Conservation (phyloP, 768 basidiomycete species). For the Collybia nuda region DNA sequence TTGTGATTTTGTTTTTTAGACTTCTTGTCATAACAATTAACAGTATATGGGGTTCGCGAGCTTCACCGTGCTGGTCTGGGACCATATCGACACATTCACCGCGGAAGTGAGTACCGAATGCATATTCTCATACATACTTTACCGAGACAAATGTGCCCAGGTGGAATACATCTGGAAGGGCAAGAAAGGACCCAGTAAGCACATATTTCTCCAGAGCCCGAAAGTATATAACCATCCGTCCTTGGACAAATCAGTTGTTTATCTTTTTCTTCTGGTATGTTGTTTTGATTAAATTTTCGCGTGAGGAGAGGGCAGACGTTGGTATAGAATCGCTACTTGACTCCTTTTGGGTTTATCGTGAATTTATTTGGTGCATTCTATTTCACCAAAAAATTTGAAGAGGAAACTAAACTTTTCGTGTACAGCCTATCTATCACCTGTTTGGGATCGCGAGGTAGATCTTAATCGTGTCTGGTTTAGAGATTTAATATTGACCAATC, state of each 20-base stretch:
- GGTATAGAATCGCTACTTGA: slow-evolving; percentile 59
- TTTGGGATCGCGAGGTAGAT: too few relatives aligned
- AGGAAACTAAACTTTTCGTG: too few relatives aligned
- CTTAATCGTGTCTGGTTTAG: too few relatives aligned
- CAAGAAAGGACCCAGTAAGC: slow-evolving; percentile 42
- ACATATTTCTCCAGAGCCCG: slow-evolving; percentile 5
- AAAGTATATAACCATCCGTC: neutral
- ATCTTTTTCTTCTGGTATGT: slow-evolving; percentile 43
- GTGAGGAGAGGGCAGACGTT: neutral
- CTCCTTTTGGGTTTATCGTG: slow-evolving; percentile 59
- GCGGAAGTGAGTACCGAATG: slow-evolving; percentile 33
- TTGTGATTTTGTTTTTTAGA: too few relatives aligned
- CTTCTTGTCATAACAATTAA: too few relatives aligned
- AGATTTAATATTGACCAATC: too few relatives aligned
- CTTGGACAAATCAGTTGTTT: slow-evolving; percentile 29
- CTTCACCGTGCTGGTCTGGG: slow-evolving; percentile 53
- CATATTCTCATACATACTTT: neutral
- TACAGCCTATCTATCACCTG: too few relatives aligned
- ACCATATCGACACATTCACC: slow-evolving; percentile 51
- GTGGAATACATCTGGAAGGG: slow-evolving; percentile 55
- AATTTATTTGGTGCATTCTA: slow-evolving; percentile 42
- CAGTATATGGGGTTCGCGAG: slow-evolving; percentile 38
- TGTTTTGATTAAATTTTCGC: neutral
- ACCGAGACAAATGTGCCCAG: slow-evolving; percentile 13
- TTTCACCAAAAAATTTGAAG: neutral